A percentile compares a stretch with the other conserved stretches of the same genome.
Evolutionary conservation across 176 grass and related monocot genomes (phyloP).

Genomic region (Sorghum bicolor): Sorghum_bicolor_NCBIv3 NC_012877.2:62155001-62155500

Average conservation of each 20-base stretch:
- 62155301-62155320: neutral
- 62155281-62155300: neutral
- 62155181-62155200: neutral
- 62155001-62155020: conserved; percentile 18
- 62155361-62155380: neutral
- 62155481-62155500: too few relatives aligned
- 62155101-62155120: too few relatives aligned
- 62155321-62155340: conserved; percentile 17
- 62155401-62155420: neutral
- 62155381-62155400: neutral
- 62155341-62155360: neutral
- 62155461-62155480: neutral
- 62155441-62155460: neutral
- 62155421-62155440: neutral
- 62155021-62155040: neutral
- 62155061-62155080: neutral
- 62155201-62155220: neutral
- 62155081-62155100: too few relatives aligned
- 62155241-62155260: neutral
- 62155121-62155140: neutral
- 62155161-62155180: too few relatives aligned
- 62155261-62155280: neutral
- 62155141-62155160: too few relatives aligned
- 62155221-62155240: too few relatives aligned
- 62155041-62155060: neutral